Base-by-base conservation (phyloP, 768 basidiomycete species). In the Lentinula edodes region DNA sequence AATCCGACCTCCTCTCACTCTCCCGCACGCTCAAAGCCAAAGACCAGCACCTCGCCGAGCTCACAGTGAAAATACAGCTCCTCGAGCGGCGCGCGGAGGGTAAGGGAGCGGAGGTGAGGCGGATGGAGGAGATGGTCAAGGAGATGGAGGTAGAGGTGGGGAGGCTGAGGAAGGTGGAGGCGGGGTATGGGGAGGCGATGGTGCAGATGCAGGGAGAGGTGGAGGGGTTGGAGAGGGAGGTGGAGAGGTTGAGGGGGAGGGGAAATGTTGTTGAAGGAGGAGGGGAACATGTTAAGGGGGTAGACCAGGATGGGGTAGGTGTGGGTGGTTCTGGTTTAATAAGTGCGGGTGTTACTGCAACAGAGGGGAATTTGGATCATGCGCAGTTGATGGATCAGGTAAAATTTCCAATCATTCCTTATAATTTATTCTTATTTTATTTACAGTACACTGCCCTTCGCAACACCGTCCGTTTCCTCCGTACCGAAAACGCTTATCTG, bases 51-150 rank as follows among this genome's bases (percentile, higher is more conserved):
- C 87, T 93, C 39, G 94, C 98, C 72, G 97, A 98, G 69, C 80
- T 87, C 5, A 77, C 79, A 2, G 95, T 98, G 60, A 98, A 95
- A 79, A 93, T 98, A 61, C 93, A 98, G 71, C 81, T 95, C 13
- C 91, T 98, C 85, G 95, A 97, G 70, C 86, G 95, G 51, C 84
- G 94, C 36, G 87, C 95, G 80, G 95, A 98, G 70, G 83, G 87
- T 1, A 84, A 93, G 36, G 87, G 95, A 80, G 95, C 98, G 70
- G 83, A 87, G 2, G 88, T 87, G 63, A 95, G 93, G 81, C 93
- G 90, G 71, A 93, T 96, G 74, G 87, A 89, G 4, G 96, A 98
- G 60, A 76, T 82, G 6, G 90, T 98, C 56, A 72, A 78, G 13
- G 90, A 93, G 63, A 83, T 98, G 18, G 95, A 98, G 75, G 74